phyloP scores from a whole-genome alignment of 1,284 basidiomycete genomes.

The Malassezia obtusa region DNA sequence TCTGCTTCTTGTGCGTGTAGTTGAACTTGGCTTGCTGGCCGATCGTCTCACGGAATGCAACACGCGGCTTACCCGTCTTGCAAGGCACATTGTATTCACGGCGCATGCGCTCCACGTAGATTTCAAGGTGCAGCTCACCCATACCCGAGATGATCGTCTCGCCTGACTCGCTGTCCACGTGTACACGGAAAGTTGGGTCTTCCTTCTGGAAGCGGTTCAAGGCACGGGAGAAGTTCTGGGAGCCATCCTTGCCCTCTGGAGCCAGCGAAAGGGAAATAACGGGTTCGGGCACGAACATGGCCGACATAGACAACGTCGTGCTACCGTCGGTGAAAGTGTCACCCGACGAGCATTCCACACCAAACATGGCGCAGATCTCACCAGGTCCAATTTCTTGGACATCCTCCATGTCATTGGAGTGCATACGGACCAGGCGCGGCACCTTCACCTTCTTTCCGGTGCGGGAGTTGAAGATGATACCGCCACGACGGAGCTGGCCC shows the following conservation, averaged over 20 bases:
- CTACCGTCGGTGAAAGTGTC: constrained; percentile 75
- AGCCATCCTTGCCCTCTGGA: constrained; percentile 76
- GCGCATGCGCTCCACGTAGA: constrained; percentile 97
- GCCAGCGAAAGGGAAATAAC: constrained; percentile 93
- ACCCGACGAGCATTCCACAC: constrained; percentile 94
- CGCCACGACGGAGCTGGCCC: constrained; percentile 75
- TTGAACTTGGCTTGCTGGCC: constrained; percentile 70
- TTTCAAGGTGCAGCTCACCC: constrained; percentile 97
- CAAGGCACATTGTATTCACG: constrained; percentile 94
- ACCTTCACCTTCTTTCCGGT: constrained; percentile 98
- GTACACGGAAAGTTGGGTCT: constrained; percentile 96
- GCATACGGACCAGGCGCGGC: constrained; percentile 94
- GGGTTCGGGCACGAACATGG: constrained; percentile 97
- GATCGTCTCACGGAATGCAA: constrained; percentile 93
- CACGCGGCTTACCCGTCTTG: constrained; percentile 86
- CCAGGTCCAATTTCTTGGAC: constrained; percentile 90
- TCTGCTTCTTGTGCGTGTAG: constrained; percentile 98
- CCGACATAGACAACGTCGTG: constrained; percentile 56
- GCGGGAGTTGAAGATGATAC: constrained; percentile 79
- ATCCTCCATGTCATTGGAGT: constrained; percentile 98
- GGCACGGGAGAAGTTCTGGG: constrained; percentile 78
- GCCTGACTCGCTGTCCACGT: constrained; percentile 84
- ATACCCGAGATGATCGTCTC: constrained; percentile 99
- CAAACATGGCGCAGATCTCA: constrained; percentile 99
- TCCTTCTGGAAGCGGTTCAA: constrained; percentile 98